Conservation (phyloP, 257 asterid species). For the Solanum etuberosum region DNA sequence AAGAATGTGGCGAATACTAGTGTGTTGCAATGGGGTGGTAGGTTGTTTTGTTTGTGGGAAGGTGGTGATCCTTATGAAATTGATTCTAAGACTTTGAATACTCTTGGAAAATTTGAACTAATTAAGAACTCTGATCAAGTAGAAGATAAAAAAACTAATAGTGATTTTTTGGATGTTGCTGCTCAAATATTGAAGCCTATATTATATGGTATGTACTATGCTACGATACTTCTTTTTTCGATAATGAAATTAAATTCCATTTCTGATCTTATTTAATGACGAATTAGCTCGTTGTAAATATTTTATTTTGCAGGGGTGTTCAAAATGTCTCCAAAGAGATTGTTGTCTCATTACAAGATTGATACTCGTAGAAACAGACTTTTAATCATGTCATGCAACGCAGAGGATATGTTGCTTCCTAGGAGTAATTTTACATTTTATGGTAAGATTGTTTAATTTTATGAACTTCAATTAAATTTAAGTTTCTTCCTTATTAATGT, state of each 20-base stretch:
- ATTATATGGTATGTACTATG: constrained; percentile 48
- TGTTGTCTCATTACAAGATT: constrained; percentile 87
- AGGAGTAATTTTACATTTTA: constrained; percentile 77
- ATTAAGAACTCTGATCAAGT: constrained; percentile 10
- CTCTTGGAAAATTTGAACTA: constrained; percentile 48
- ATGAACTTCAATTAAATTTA: not conserved
- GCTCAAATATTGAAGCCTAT: constrained; percentile 74
- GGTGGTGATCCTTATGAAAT: constrained; percentile 97
- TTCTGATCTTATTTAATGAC: not conserved
- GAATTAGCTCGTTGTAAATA: not conserved
- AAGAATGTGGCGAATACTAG: constrained; percentile 98
- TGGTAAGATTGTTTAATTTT: constrained; percentile 24
- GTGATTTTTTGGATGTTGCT: constrained; percentile 48
- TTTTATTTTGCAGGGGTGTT: constrained; percentile 49
- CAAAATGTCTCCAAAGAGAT: constrained; percentile 83
- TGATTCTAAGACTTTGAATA: constrained; percentile 32
- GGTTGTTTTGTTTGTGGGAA: constrained; percentile 89
- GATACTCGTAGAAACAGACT: constrained; percentile 57
- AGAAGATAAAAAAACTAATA: not conserved
- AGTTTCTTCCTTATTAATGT: not conserved
- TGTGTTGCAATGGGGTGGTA: constrained; percentile 75
- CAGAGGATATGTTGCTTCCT: constrained; percentile 98
- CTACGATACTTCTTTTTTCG: not conserved
- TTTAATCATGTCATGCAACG: constrained; percentile 79
- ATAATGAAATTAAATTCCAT: not conserved